A percentile compares a stretch with the other conserved stretches of the same genome.
Conservation (phyloP, 2,329 filamentous ascomycete species). For the Stemphylium vesicarium region DNA sequence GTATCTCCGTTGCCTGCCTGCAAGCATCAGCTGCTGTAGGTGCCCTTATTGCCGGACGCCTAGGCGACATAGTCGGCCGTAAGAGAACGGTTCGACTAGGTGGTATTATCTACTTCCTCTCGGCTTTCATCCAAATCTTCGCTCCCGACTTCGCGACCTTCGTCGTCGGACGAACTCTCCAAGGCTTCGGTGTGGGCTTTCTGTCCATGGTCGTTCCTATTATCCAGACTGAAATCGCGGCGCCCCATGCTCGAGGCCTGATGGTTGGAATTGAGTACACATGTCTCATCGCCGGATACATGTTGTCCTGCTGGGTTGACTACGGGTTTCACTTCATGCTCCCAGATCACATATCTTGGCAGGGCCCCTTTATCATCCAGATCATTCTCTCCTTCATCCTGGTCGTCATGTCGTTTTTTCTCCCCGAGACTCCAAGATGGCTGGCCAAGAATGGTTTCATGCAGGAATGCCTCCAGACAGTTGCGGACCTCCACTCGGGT, state of each 20-base stretch:
- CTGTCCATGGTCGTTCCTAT: slow-evolving; percentile 48
- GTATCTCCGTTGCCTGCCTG: slow-evolving; percentile 47
- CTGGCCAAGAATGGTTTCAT: slow-evolving; percentile 51
- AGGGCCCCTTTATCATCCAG: slow-evolving; percentile 42
- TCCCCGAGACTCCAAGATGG: slow-evolving; percentile 52
- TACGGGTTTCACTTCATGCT: slow-evolving; percentile 49
- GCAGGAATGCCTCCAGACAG: slow-evolving; percentile 49
- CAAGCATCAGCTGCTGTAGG: slow-evolving; percentile 48
- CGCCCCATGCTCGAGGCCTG: slow-evolving; percentile 45
- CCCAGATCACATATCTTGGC: slow-evolving; percentile 45
- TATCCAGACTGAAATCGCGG: slow-evolving; percentile 49
- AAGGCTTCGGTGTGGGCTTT: slow-evolving; percentile 46
- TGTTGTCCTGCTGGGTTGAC: slow-evolving; percentile 51
- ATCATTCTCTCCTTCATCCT: slow-evolving; percentile 43
- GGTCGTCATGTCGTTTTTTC: slow-evolving; percentile 47
- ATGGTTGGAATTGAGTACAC: slow-evolving; percentile 52
- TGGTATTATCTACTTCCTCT: slow-evolving; percentile 48
- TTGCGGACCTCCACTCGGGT: slow-evolving; percentile 50
- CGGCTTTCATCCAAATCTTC: slow-evolving; percentile 48
- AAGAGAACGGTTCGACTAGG: slow-evolving; percentile 48
- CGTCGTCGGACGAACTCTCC: slow-evolving; percentile 44
- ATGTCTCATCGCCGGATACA: slow-evolving; percentile 48
- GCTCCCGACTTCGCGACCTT: slow-evolving; percentile 46
- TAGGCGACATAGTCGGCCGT: slow-evolving; percentile 47
- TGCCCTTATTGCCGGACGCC: slow-evolving; percentile 43